phyloP scores from a whole-genome alignment of 495 filamentous ascomycete species.

The Pseudevernia furfuracea region DNA sequence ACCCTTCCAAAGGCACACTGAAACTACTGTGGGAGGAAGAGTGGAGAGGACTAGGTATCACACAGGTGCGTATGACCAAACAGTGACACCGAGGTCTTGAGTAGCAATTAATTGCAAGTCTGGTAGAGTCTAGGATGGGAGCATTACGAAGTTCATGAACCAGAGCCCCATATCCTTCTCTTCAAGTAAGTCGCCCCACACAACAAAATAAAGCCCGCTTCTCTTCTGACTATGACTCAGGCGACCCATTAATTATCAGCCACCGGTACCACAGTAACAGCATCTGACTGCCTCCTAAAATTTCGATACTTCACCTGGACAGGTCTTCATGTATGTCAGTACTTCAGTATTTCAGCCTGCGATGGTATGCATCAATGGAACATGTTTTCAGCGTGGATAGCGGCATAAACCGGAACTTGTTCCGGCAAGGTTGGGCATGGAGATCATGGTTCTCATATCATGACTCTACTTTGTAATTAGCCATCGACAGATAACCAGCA shows the following conservation, averaged over 20 bases:
- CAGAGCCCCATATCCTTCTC: constrained; percentile 93
- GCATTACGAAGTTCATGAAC: constrained; percentile 98
- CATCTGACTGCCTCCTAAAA: not conserved
- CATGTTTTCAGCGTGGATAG: constrained; percentile 16
- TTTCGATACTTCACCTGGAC: not conserved
- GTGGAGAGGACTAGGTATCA: constrained; percentile 93
- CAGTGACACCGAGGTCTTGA: not conserved
- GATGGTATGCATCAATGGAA: constrained; percentile 11
- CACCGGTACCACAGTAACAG: constrained; percentile 39
- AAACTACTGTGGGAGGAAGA: constrained; percentile 98
- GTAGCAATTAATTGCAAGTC: constrained; percentile 24
- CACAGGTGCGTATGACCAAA: constrained; percentile 55
- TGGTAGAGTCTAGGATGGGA: constrained; percentile 91
- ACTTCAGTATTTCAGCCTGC: constrained; percentile 10
- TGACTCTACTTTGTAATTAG: constrained; percentile 22
- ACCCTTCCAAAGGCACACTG: constrained; percentile 78
- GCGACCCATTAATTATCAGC: constrained; percentile 79
- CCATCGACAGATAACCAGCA: constrained; percentile 6
- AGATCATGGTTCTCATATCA: constrained; percentile 9
- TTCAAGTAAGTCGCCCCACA: constrained; percentile 69
- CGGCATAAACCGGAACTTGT: constrained; percentile 1
- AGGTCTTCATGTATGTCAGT: constrained; percentile 8
- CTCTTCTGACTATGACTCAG: constrained; percentile 36
- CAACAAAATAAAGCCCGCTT: not conserved
- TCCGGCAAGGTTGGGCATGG: constrained; percentile 9